Conservation (phyloP, 176 grass and related monocot genomes). For the Eragrostis nindensis region DNA sequence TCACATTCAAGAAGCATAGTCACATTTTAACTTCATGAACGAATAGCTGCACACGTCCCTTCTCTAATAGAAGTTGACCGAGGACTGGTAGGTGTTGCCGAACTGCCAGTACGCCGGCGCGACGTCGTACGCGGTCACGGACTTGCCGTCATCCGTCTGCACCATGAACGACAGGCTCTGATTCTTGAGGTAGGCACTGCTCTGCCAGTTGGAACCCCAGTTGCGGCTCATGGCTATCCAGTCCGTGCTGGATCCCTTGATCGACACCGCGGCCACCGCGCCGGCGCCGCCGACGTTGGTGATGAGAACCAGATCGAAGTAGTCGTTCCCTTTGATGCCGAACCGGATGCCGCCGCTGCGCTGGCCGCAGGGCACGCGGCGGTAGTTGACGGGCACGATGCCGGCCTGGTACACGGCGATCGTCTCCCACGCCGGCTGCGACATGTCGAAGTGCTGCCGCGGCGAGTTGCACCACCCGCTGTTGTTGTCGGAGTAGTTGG, state of each 20-base stretch:
- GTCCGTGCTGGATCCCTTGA: constrained; percentile 42
- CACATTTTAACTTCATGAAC: no score
- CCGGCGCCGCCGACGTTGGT: constrained; percentile 64
- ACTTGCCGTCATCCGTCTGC: constrained; percentile 51
- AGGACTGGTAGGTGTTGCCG: constrained; percentile 42
- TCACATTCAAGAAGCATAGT: no score
- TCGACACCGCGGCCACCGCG: constrained; percentile 45
- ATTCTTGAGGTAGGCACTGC: constrained; percentile 38
- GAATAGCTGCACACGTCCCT: no score
- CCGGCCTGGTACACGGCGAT: constrained; percentile 45
- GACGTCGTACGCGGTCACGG: constrained; percentile 31
- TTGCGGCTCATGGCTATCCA: constrained; percentile 27
- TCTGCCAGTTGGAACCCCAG: no score
- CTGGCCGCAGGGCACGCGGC: constrained; percentile 25
- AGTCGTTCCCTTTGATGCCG: constrained; percentile 45
- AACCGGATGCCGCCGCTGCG: constrained; percentile 50
- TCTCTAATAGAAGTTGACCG: constrained; percentile 41
- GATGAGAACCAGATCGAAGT: constrained; percentile 48
- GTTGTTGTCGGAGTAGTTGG: constrained; percentile 38
- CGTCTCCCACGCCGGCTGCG: constrained; percentile 53
- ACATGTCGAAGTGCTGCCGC: constrained; percentile 56
- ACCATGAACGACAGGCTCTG: constrained; percentile 55
- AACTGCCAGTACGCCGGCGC: constrained; percentile 60
- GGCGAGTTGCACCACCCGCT: constrained; percentile 54
- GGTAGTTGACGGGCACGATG: constrained; percentile 30